Conservation (phyloP, 2,329 filamentous ascomycete genomes). For the Scedosporium minutisporum region DNA sequence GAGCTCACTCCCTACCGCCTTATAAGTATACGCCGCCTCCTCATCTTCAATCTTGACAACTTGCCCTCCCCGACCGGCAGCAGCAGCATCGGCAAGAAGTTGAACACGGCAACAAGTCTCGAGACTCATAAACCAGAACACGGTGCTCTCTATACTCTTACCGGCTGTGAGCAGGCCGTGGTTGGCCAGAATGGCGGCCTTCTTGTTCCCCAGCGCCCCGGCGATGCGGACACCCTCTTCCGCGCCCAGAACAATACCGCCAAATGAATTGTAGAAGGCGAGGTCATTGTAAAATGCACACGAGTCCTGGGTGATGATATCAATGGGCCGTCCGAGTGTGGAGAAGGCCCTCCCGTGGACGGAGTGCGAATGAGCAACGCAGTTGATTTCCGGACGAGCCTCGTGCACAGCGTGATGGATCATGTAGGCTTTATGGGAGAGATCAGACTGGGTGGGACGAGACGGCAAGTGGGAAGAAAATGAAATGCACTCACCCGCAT, state of each 20-base stretch:
- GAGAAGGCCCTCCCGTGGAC: constrained; percentile 50
- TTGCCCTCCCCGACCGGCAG: constrained; percentile 49
- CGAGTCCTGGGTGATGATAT: constrained; percentile 57
- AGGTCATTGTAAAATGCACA: constrained; percentile 48
- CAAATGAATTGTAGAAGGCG: constrained; percentile 35
- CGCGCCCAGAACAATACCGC: constrained; percentile 40
- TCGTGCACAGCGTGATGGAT: constrained; percentile 37
- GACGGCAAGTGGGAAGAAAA: neutral
- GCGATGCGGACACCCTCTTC: constrained; percentile 43
- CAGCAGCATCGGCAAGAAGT: constrained; percentile 43
- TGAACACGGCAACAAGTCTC: constrained; percentile 39
- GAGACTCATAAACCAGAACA: constrained; percentile 45
- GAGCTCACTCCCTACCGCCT: constrained; percentile 48
- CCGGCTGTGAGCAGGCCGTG: constrained; percentile 45
- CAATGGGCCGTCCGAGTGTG: constrained; percentile 48
- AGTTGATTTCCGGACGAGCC: constrained; percentile 43
- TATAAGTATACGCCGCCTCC: constrained; percentile 59
- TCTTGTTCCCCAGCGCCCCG: constrained; percentile 19
- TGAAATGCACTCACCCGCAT: constrained; percentile 7
- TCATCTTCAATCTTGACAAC: constrained; percentile 59
- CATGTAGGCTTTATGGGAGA: constrained; percentile 9
- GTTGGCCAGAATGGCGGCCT: neutral
- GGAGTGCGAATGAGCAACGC: constrained; percentile 45
- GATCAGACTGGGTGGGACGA: neutral
- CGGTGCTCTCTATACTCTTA: constrained; percentile 36